A percentile compares a stretch with the other conserved stretches of the same genome.
Conservation (phyloP, 257 asterid species). For the Capsicum chinense region DNA sequence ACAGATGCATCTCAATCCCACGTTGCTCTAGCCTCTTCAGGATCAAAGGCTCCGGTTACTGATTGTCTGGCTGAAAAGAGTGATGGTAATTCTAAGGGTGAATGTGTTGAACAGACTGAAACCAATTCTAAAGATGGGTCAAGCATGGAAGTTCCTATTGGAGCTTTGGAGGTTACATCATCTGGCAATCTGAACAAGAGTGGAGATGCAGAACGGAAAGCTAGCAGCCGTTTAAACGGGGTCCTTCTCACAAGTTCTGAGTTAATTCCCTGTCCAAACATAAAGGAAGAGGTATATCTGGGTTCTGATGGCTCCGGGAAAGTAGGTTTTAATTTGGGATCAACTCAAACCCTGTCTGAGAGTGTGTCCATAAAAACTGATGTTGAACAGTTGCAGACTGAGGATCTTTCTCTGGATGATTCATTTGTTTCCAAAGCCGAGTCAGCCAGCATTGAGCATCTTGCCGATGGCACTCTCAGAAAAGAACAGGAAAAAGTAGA, state of each 20-base stretch:
- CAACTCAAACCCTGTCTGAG: slow-evolving; percentile 21
- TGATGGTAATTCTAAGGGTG: slow-evolving; percentile 35
- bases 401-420: slow-evolving; percentile 21
- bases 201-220: not conserved
- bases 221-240: slow-evolving; percentile 26
- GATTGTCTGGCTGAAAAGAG: slow-evolving; percentile 20
- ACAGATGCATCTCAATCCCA: not conserved
- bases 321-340: not conserved
- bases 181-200: slow-evolving; percentile 8
- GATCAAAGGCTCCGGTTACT: slow-evolving; percentile 34
- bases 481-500: slow-evolving; percentile 12
- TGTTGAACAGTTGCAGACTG: slow-evolving; percentile 28
- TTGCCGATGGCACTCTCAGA: slow-evolving; percentile 18
- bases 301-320: slow-evolving; percentile 16
- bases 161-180: slow-evolving; percentile 22
- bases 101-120: slow-evolving; percentile 32
- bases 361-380: slow-evolving; percentile 21
- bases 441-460: slow-evolving; percentile 13
- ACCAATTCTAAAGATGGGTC: slow-evolving; percentile 15
- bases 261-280: slow-evolving; percentile 29
- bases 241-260: slow-evolving; percentile 35
- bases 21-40: slow-evolving; percentile 19
- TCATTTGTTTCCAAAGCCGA: slow-evolving; percentile 32
- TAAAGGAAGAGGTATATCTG: slow-evolving; percentile 33
- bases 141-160: slow-evolving; percentile 18